Base-by-base conservation (phyloP, 352 stramenopile genomes). In the Globisporangium echinulatum region DNA sequence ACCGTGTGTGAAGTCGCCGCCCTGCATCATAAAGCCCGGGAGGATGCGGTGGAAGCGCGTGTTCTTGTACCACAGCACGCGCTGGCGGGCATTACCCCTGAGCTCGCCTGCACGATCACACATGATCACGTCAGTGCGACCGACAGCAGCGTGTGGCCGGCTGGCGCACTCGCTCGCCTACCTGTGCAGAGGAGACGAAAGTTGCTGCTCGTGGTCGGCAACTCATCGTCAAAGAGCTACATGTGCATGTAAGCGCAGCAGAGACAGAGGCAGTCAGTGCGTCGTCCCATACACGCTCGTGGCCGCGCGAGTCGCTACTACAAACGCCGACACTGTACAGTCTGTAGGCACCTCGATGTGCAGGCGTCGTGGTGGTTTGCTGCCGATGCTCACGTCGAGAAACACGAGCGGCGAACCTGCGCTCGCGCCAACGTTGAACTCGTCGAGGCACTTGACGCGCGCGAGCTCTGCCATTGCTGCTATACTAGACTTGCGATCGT, bases 21-120 rank as follows among this genome's bases (percentile, higher is more conserved):
- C 91, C 74, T 99, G 96, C 72, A 98, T 96, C 96, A 99, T 99
- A 65, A 99, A 99, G 44, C 96, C 93, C 25, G 96, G 96, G 61
- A 99, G 96, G n/a, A 99, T 87, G n/a, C 96, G 90, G 62, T 99
- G 97, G 73, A 99, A 98, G 5, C 76, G 86, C 49, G 76, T 92
- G 59, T 93, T 92, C 72, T 99, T 98, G 89, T 96, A 99, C 69
- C 74, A 88, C n/a, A 82, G 64, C 40, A 66, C 64, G 38, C 74
- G 71, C 10, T 77, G 66, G 46, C 79, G 76, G 9, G 70, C 69
- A 56, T 71, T 86, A 46, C 76, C 68, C 46, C 76, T 78, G 62
- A 75, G 67, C 54, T 88, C 80, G 5, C 76, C 70, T 81, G 42
- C 15, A 47, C 6, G 57, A 33, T 3, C 25, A 33, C 25, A 33